Evolutionary conservation across 2,329 filamentous ascomycete species (phyloP), one percentile per base, ranked within the genome.

Genomic region (Chaetomium sp.): DNA sequence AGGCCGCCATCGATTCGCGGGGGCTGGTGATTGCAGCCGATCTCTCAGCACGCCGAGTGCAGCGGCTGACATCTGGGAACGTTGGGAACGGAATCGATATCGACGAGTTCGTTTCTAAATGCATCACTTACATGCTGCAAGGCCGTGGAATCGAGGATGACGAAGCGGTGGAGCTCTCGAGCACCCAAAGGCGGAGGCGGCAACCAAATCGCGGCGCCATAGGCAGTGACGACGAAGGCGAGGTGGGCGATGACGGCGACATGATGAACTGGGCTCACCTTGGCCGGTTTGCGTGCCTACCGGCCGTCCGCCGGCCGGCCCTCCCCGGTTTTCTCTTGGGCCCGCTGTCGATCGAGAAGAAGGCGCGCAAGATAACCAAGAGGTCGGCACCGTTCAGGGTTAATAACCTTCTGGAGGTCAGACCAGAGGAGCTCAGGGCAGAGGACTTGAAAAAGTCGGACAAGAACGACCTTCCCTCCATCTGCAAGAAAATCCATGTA

Each of bases 81-180:
- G 80, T 84, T 1, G 86, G 87, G 2, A 87, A 90, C 58, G 92
- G 93, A 8, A 80, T 99, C 25, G 93, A 98, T 72, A 83, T 96
- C 0, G 93, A 98, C 67, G 91, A 97, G 71, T 96, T 98, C 72
- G 87, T 98, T 16, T 90, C 91, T 0, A 96, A 96, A 76, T 94
- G 90, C 75, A 92, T 96, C 65, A 86, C 85, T 3, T 98, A 91
- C 74, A 97, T 98, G 92, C 87, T 86, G 25, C 83, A 85, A 42
- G 90, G 87, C 3, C 80, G 83, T 8, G 84, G 83, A 12, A 84
- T 85, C 27, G 77, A 78, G 16, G 80, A 84, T 57, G 80, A 84
- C 47, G 74, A 83, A 49, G 81, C 80, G 1, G 79, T 79, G 8
- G 83, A 83, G 57, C 78, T 85, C 51, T 83, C 80, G 3, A 78